Conservation (phyloP, 1,139 yeast genomes). For the Kodamaea alishanica region DNA sequence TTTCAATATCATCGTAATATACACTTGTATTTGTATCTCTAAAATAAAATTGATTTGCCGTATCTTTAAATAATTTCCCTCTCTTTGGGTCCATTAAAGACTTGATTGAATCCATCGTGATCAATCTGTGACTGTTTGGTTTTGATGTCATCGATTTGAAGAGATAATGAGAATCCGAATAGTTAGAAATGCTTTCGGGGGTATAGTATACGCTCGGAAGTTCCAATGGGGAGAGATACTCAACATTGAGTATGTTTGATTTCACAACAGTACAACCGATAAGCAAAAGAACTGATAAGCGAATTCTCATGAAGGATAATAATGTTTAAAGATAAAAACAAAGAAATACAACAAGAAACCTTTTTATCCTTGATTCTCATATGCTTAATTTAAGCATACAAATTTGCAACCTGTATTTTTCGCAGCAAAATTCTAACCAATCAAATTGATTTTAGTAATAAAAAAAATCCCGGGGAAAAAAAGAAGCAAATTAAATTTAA, state of each 20-base stretch:
- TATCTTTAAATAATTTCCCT: slow-evolving; percentile 3
- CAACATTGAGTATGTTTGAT: no score
- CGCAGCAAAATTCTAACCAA: slow-evolving; percentile 7
- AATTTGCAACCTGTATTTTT: not conserved
- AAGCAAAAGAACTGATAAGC: no score
- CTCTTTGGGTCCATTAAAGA: slow-evolving; percentile 2
- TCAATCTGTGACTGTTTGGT: not conserved
- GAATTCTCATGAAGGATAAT: no score
- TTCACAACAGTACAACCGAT: no score
- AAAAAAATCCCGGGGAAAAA: slow-evolving; percentile 9
- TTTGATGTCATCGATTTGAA: not conserved
- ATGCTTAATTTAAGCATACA: not conserved
- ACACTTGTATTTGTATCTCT: slow-evolving; percentile 2
- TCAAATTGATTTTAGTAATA: slow-evolving; percentile 8
- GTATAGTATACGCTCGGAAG: not conserved
- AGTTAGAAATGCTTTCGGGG: not conserved
- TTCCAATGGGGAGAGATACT: no score
- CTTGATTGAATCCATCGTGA: slow-evolving; percentile 5
- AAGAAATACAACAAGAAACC: no score
- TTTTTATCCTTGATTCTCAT: no score
- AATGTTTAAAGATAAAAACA: no score
- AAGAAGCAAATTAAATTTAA: slow-evolving; percentile 4
- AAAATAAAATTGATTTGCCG: slow-evolving; percentile 3
- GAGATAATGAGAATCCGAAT: not conserved
- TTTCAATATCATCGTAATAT: slow-evolving; percentile 1